Evolutionary conservation across 768 basidiomycete genomes (phyloP), one percentile per base, ranked within the genome.

Genomic region (Auricularia auricula-judae): DNA sequence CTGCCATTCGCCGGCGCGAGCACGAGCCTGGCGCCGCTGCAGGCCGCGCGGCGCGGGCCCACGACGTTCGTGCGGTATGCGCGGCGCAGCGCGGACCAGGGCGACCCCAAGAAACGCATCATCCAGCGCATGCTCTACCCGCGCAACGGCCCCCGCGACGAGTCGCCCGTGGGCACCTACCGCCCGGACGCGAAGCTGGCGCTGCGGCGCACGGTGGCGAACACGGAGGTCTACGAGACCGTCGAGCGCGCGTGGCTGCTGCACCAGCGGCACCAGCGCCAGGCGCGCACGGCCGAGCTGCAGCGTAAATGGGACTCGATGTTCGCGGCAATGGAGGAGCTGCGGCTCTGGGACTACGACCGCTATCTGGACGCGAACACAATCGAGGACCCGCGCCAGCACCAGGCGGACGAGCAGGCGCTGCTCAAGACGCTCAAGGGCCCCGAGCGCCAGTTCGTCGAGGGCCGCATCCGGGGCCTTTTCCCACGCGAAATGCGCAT

Each of bases 201-300:
- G 8, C 77, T 98, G 16, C 86, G 89, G 68, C 82, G 81, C 63
- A 91, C 91, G n/a, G 88, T 97, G 62, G 91, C 92, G 12, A 91
- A 91, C 3, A 83, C 81, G 3, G 93, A 96, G 73, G 93, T 91
- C 0, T 92, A 97, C 76, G 84, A 93, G 67, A 97, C 93, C 2
- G 93, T 97, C 63, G 88, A 92, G 68, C 85, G 94, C 36, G 94
- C 94, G 3, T 98, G 90, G 89, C 77, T 86, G 62, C 81, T 98
- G 11, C 86, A 92, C 76, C 81, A 84, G 68, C 83, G 94, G 36
- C 86, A 90, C 70, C 66, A 86, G 44, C 84, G 94, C 51, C 84
- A 88, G 71, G 78, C 80, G 66, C 81, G 89, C 56, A 82, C 86
- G 35, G 84, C 79, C 42, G 89, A 92, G 71, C 72, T 91, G 66